Evolutionary conservation across 305 asterid species (phyloP).

Genomic region (Withania somnifera): DNA sequence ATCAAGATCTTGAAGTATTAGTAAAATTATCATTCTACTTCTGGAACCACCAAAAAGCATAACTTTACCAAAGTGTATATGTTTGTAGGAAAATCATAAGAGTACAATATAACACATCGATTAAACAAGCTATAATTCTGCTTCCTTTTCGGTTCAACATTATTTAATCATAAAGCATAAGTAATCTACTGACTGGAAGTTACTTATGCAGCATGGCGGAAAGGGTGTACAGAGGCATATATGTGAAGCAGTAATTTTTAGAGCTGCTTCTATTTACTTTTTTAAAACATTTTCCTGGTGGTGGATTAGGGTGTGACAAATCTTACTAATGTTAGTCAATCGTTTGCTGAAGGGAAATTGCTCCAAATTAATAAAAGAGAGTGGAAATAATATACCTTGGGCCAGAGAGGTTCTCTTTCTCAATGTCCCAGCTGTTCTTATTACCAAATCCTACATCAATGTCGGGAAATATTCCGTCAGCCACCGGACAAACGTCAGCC

Average conservation of each 20-base stretch:
- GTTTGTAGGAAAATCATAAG: background rate
- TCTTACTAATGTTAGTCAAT: background rate
- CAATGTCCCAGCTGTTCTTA: slow-evolving; percentile 16
- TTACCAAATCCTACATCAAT: slow-evolving; percentile 25
- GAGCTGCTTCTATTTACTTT: background rate
- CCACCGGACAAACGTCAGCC: slow-evolving; percentile 24
- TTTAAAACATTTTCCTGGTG: background rate
- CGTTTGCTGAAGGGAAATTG: background rate
- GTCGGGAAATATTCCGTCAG: slow-evolving; percentile 24
- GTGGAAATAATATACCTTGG: slow-evolving; percentile 31
- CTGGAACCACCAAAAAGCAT: background rate
- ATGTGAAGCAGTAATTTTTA: background rate
- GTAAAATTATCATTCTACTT: background rate
- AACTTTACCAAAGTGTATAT: background rate
- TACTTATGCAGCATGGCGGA: background rate
- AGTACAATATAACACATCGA: background rate
- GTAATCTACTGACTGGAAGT: background rate
- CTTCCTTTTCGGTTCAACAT: background rate
- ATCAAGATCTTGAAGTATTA: background rate
- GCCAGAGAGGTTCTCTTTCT: slow-evolving; percentile 22
- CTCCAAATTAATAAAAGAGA: background rate
- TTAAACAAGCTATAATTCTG: background rate
- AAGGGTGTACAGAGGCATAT: background rate
- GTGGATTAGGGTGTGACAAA: background rate
- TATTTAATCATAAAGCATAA: background rate